phyloP scores from a whole-genome alignment of 495 filamentous ascomycete species.

The Symbiotaphrina buchneri region DNA sequence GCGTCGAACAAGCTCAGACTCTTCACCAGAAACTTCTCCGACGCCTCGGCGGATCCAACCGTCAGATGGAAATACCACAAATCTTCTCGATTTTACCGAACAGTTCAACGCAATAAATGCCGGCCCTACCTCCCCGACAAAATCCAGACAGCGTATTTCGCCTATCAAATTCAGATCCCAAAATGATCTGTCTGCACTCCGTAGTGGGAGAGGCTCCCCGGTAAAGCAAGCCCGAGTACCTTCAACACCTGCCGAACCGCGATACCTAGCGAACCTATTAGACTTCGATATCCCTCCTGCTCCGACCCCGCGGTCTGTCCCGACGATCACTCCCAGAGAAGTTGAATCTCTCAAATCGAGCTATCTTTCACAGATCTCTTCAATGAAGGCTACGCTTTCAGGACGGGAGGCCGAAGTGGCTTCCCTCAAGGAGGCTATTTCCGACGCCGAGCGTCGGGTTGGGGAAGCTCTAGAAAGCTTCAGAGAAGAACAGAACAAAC shows the following conservation, averaged over 20 bases:
- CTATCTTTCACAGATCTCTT: conserved; percentile 76
- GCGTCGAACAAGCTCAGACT: conserved; percentile 6
- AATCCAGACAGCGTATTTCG: conserved; percentile 15
- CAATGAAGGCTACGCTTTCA: conserved; percentile 66
- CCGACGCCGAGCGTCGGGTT: conserved; percentile 77
- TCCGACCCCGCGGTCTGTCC: conserved; percentile 78
- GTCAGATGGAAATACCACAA: conserved; percentile 33
- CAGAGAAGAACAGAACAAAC: conserved; percentile 44
- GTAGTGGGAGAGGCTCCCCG: conserved; percentile 19
- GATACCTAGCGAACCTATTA: conserved; percentile 38
- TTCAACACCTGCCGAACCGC: conserved; percentile 21
- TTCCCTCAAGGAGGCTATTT: conserved; percentile 64
- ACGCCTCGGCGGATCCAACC: conserved; percentile 28
- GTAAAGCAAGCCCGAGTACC: conserved; percentile 12
- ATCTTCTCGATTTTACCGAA: conserved; percentile 69
- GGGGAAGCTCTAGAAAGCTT: conserved; percentile 64
- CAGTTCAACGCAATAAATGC: conserved; percentile 35
- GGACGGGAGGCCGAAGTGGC: conserved; percentile 80
- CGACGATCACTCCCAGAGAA: conserved; percentile 76
- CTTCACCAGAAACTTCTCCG: conserved; percentile 22
- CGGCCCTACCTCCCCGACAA: conserved; percentile 8
- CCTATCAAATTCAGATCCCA: conserved; percentile 19
- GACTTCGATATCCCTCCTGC: conserved; percentile 85
- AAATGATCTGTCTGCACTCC: conserved; percentile 19
- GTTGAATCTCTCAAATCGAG: conserved; percentile 75